A percentile compares a stretch with the other conserved stretches of the same genome.
phyloP scores from a whole-genome alignment of 1,139 yeast genomes.

The Yamadazyma dushanensis region DNA sequence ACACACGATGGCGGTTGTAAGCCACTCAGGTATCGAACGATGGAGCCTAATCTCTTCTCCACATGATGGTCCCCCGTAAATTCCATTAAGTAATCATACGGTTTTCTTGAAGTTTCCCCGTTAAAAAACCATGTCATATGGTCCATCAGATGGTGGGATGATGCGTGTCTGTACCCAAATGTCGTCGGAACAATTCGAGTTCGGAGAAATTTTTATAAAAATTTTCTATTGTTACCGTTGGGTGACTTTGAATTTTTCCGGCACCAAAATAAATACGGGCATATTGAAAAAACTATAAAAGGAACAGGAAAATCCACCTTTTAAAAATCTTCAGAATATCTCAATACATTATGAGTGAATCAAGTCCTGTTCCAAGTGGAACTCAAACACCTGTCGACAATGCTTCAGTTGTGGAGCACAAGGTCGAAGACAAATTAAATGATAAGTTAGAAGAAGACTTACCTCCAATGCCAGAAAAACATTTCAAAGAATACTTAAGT shows the following conservation, averaged over 20 bases:
- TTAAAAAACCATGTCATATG: neutral
- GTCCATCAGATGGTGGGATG: neutral
- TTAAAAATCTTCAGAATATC: neutral
- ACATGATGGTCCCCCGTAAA: too few species aligned
- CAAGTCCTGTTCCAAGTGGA: constrained; percentile 19
- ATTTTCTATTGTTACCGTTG: neutral
- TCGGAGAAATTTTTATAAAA: neutral
- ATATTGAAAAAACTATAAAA: neutral
- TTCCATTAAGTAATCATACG: too few species aligned
- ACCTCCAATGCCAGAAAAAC: constrained; percentile 29
- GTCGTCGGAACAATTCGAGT: neutral
- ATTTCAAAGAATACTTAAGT: constrained; percentile 29
- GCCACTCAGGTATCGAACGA: too few species aligned
- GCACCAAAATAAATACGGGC: too few species aligned
- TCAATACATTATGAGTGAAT: constrained; percentile 9
- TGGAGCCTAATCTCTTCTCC: too few species aligned
- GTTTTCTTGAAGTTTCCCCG: neutral
- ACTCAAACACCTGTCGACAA: constrained; percentile 36
- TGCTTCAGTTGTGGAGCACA: constrained; percentile 30
- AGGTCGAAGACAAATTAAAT: constrained; percentile 15
- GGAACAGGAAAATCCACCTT: neutral
- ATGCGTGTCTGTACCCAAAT: neutral
- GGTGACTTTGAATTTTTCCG: constrained; percentile 4
- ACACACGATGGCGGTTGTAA: too few species aligned
- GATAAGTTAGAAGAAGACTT: constrained; percentile 10